Evolutionary conservation across 768 basidiomycete species (phyloP), one percentile per base, ranked within the genome.

Genomic region (Daedalea quercina): DNA sequence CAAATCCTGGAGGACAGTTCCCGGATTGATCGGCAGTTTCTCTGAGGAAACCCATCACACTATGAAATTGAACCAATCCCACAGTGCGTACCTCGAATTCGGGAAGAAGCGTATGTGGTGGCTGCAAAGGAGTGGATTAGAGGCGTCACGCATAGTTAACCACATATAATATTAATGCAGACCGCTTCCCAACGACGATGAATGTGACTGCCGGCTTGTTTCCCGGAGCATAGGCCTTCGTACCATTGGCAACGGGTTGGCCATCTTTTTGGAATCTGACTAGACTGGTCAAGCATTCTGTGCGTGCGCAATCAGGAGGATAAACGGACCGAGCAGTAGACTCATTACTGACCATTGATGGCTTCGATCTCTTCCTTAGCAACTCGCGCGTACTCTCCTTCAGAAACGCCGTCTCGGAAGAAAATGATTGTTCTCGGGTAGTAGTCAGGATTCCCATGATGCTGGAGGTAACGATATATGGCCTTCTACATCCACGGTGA

Each of bases 151-250:
- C 7, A 40, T 6, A 6, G 37, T 17, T 19, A 6, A 15, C 37
- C 7, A 15, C 37, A 6, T 19, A 11, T 31, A 40, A 40, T 15
- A 40, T 40, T n/a, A 41, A 8, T 15, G 44, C 41, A 49, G 26
- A 71, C 76, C 76, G 68, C 63, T 87, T 87, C 1, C 78, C 80
- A 6, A 86, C 85, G n/a, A 84, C 71, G 13, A 86, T 74, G 58
- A 76, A 84, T 0, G 77, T 75, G 0, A 86, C 19, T 1, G 62
- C 66, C 0, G 82, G 80, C 52, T 67, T 65, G 0, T 1, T 0
- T 0, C 31, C 20, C 20, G 7, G 23, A 4, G 22, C 11, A 20
- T 45, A 45, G 6, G 44, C 44, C 26, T 45, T 45, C 8, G 3
- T 25, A 4, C 44, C 44, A 11, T 42, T 51, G 34, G n/a, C 13